Conservation (phyloP, 2,329 filamentous ascomycete genomes). For the Dryadomyces quercivorus region DNA sequence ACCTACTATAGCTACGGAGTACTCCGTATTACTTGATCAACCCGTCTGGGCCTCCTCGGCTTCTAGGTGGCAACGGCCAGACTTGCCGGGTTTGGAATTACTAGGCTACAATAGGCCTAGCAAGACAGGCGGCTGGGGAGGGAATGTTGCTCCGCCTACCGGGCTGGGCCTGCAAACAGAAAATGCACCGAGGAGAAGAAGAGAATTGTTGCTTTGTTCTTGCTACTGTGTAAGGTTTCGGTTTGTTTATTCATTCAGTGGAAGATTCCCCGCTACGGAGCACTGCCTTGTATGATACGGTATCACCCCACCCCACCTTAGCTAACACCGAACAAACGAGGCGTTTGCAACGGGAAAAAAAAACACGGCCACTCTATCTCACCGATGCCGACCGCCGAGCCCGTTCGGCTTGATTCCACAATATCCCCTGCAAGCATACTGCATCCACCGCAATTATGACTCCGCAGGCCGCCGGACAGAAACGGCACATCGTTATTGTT, state of each 20-base stretch:
- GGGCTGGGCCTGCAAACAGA: neutral
- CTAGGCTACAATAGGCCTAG: neutral
- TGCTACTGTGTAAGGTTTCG: no score
- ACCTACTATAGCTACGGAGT: no score
- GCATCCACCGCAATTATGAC: neutral
- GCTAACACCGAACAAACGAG: neutral
- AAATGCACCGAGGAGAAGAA: no score
- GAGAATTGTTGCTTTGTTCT: no score
- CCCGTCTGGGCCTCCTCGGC: no score
- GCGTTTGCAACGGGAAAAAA: neutral
- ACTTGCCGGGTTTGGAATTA: neutral
- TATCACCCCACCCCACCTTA: neutral
- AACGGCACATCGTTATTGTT: slow-evolving; percentile 28
- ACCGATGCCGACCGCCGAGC: neutral
- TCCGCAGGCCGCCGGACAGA: neutral
- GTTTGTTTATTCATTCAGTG: neutral
- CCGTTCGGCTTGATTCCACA: neutral
- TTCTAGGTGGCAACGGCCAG: neutral
- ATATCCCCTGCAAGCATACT: neutral
- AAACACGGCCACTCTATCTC: neutral
- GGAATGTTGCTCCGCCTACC: neutral
- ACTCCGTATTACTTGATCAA: no score
- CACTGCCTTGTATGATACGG: no score
- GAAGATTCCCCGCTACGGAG: no score
- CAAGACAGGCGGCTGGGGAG: neutral